Evolutionary conservation across 2,329 filamentous ascomycete genomes (phyloP).

Genomic region (Rugonectria rugulosa): DNA sequence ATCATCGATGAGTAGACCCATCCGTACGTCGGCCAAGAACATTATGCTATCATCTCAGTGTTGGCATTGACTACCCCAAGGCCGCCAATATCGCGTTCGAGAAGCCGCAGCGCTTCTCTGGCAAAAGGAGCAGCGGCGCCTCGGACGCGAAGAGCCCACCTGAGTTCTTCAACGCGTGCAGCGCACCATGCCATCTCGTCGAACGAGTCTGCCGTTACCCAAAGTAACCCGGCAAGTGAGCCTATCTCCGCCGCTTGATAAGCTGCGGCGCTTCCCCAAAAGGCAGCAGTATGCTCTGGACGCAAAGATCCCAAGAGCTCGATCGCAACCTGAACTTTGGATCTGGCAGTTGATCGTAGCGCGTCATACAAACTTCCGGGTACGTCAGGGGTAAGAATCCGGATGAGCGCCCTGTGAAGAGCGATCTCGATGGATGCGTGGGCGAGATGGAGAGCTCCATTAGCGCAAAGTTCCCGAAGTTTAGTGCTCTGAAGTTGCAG

Average conservation of each 20-base stretch:
- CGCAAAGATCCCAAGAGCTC: slow-evolving; percentile 50
- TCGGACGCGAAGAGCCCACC: slow-evolving; percentile 52
- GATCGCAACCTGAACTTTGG: slow-evolving; percentile 50
- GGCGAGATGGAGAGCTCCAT: slow-evolving; percentile 57
- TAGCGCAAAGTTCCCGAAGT: slow-evolving; percentile 50
- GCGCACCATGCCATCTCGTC: slow-evolving; percentile 51
- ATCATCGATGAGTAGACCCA: no score
- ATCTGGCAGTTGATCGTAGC: slow-evolving; percentile 48
- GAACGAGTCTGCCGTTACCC: slow-evolving; percentile 47
- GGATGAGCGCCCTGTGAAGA: slow-evolving; percentile 57
- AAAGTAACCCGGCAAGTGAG: slow-evolving; percentile 51
- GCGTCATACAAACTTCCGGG: slow-evolving; percentile 41
- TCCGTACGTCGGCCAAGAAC: no score
- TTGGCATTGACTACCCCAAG: slow-evolving; percentile 37
- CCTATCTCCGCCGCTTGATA: slow-evolving; percentile 53
- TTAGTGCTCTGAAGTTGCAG: slow-evolving; percentile 54
- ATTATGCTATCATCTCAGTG: slow-evolving; percentile 24
- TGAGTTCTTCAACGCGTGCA: slow-evolving; percentile 49
- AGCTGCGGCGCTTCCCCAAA: slow-evolving; percentile 55
- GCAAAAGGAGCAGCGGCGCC: slow-evolving; percentile 49
- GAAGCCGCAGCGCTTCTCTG: slow-evolving; percentile 48
- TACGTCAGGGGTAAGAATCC: slow-evolving; percentile 48
- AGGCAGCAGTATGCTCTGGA: slow-evolving; percentile 55
- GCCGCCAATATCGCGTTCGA: slow-evolving; percentile 46
- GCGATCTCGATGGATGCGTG: slow-evolving; percentile 61